Percentiles rank a stretch among this genome's conserved stretches.
These are phyloP conservation scores for Chlorella sp. DNA, from an alignment of 139 green algal species.

Conservation along the genomic window DNA sequence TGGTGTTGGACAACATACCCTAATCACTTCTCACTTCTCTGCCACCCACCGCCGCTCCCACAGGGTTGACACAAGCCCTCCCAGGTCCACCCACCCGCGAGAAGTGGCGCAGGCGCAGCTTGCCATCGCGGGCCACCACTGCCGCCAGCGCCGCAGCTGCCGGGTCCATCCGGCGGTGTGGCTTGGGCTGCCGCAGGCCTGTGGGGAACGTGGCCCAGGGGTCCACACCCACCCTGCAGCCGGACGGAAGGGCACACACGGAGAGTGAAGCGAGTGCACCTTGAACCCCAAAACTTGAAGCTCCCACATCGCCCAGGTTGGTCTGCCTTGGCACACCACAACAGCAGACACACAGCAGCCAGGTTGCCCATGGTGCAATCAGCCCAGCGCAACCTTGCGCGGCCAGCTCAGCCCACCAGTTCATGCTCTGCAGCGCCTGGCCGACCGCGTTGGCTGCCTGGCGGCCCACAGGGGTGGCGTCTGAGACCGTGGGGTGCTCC, in stretches of 20 bases:
- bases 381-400: no score
- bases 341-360: no score
- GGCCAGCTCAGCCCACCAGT: conserved; percentile 23
- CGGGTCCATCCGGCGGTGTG: conserved; percentile 59
- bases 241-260: no score
- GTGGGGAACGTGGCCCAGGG: conserved; percentile 74
- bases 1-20: no score
- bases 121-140: conserved; percentile 61
- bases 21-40: no score
- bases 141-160: conserved; percentile 25
- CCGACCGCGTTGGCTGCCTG: conserved; percentile 58
- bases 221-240: conserved; percentile 51
- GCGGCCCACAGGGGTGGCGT: conserved; percentile 31
- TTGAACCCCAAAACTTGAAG: no score
- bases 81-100: conserved; percentile 81
- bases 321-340: no score
- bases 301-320: no score
- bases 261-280: no score
- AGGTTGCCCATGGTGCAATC: no score
- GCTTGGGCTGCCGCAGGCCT: conserved; percentile 52
- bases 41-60: no score
- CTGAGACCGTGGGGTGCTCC: conserved; percentile 51
- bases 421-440: conserved; percentile 62
- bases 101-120: conserved; percentile 90
- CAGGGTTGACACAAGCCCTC: no score